phyloP scores from a whole-genome alignment of 2,329 filamentous ascomycete species.

The Colletotrichum truncatum region DNA sequence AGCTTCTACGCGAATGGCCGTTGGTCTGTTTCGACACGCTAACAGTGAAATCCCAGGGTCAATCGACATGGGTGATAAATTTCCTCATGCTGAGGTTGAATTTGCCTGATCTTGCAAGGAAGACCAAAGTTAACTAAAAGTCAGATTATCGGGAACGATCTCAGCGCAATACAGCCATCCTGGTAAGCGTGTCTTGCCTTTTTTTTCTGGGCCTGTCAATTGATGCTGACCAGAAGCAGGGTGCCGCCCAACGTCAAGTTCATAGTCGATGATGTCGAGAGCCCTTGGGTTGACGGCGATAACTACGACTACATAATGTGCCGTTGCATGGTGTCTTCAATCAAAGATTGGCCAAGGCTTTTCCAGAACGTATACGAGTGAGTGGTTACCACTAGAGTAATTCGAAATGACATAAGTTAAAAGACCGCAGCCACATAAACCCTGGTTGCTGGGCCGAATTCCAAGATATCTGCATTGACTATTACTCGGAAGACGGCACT shows the following conservation, averaged over 20 bases:
- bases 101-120: too few relatives aligned
- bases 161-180: slow-evolving; percentile 41
- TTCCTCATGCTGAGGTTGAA: neutral
- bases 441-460: slow-evolving; percentile 30
- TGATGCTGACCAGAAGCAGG: slow-evolving; percentile 16
- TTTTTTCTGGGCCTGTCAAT: neutral
- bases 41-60: neutral
- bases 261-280: slow-evolving; percentile 47
- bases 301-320: slow-evolving; percentile 47
- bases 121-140: slow-evolving; percentile 25
- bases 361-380: slow-evolving; percentile 36
- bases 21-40: neutral
- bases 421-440: neutral
- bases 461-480: slow-evolving; percentile 32
- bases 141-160: slow-evolving; percentile 41
- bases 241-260: slow-evolving; percentile 46
- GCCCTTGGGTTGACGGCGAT: slow-evolving; percentile 34
- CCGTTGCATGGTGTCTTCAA: slow-evolving; percentile 41
- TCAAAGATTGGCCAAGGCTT: slow-evolving; percentile 41
- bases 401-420: neutral
- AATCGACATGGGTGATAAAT: neutral
- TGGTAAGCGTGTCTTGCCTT: too few relatives aligned
- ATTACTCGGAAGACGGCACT: slow-evolving; percentile 35
- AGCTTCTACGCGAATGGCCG: neutral
- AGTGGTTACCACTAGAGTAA: neutral